Evolutionary conservation across 1,284 basidiomycete species (phyloP).

Genomic region (Bondarzewia mesenterica): DNA sequence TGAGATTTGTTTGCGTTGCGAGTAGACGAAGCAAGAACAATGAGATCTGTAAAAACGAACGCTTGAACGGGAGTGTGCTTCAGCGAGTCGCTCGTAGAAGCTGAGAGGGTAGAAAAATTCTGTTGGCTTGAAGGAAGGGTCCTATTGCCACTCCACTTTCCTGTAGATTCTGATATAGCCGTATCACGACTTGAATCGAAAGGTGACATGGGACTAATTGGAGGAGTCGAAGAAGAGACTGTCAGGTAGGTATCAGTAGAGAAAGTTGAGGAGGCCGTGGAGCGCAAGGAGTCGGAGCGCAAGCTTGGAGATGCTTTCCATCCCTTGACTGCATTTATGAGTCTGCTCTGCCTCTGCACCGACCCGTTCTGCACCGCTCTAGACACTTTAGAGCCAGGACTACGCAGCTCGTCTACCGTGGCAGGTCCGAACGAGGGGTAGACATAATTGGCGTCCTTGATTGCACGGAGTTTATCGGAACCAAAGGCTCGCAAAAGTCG

Average conservation of each 20-base stretch:
- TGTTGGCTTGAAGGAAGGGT: not conserved
- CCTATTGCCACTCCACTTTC: not conserved
- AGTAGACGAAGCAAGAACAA: constrained; percentile 30
- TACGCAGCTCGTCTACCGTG: not conserved
- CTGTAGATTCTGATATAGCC: not conserved
- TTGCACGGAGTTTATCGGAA: not conserved
- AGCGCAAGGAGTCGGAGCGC: constrained; percentile 37
- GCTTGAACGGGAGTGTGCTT: constrained; percentile 20
- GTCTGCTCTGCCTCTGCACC: constrained; percentile 20
- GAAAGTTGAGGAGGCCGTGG: constrained; percentile 29
- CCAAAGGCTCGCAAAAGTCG: constrained; percentile 15
- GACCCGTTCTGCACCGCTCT: not conserved
- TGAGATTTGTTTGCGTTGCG: constrained; percentile 25
- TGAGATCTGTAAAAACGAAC: constrained; percentile 46
- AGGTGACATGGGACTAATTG: constrained; percentile 11
- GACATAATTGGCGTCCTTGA: not conserved
- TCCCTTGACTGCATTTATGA: constrained; percentile 33
- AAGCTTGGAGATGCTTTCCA: constrained; percentile 30
- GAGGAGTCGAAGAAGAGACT: constrained; percentile 14
- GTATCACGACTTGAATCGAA: not conserved
- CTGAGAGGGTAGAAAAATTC: not conserved
- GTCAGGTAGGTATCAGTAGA: constrained; percentile 22
- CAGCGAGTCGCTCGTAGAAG: not conserved
- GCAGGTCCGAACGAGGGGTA: not conserved
- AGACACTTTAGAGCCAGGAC: not conserved